A percentile compares a stretch with the other conserved stretches of the same genome.
phyloP scores from a whole-genome alignment of 192 early-diverging fungal species.

The Podila horticola region DNA sequence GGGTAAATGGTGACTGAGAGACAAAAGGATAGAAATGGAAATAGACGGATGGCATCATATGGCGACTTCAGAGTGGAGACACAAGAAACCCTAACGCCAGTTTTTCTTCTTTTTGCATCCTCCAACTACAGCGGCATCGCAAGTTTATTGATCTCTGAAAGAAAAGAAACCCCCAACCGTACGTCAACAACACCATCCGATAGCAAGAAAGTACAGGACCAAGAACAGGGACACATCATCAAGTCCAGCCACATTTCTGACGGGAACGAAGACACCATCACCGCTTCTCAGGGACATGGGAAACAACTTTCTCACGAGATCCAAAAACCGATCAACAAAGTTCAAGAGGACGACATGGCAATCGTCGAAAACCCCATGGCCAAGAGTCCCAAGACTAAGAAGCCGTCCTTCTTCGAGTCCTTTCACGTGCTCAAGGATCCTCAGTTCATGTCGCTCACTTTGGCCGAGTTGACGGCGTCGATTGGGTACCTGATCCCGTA shows the following conservation, averaged over 20 bases:
- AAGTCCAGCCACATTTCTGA: not conserved
- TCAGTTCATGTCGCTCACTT: conserved; percentile 47
- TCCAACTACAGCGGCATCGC: not conserved
- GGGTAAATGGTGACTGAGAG: too few relatives aligned
- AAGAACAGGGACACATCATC: not conserved
- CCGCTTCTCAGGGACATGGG: not conserved
- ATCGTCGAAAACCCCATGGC: not conserved
- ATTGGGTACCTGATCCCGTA: conserved; percentile 58
- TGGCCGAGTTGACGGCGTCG: conserved; percentile 43
- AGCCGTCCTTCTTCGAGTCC: conserved; percentile 27
- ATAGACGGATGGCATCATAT: too few relatives aligned
- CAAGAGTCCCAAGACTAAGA: not conserved
- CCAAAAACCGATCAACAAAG: not conserved
- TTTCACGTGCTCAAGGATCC: conserved; percentile 43
- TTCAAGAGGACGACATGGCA: not conserved
- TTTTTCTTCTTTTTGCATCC: not conserved
- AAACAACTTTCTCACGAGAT: not conserved
- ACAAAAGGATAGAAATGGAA: too few relatives aligned
- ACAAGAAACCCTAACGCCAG: not conserved
- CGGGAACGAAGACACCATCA: not conserved
- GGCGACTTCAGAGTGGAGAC: too few relatives aligned
- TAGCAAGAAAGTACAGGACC: not conserved
- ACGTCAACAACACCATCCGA: not conserved
- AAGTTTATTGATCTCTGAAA: conserved; percentile 26
- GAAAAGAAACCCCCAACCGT: not conserved